Conservation (phyloP, 371 early-diverging fungal genomes). For the Mucor velutinosus region DNA sequence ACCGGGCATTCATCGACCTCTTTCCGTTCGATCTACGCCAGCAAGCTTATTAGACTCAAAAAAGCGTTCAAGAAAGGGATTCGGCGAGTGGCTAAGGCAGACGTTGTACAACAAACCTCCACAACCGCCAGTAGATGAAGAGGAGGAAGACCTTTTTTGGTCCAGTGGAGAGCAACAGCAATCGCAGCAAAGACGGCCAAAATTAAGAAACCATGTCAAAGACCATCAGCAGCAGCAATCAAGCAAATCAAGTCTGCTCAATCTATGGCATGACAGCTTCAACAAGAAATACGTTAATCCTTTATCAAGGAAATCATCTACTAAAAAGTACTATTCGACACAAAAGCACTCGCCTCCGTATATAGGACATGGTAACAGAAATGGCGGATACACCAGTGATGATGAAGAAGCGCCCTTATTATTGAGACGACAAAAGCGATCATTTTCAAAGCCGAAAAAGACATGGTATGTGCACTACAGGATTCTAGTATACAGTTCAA, state of each 20-base stretch:
- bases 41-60: conserved; percentile 6
- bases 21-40: conserved; percentile 25
- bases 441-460: not conserved
- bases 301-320: not conserved
- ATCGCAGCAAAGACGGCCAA: conserved; percentile 17
- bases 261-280: conserved; percentile 16
- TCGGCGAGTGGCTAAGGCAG: conserved; percentile 18
- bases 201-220: conserved; percentile 16
- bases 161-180: conserved; percentile 10
- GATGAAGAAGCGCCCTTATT: conserved; percentile 43
- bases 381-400: conserved; percentile 46
- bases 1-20: conserved; percentile 22
- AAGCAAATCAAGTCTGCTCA: conserved; percentile 6
- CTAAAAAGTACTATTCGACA: not conserved
- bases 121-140: conserved; percentile 10
- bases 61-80: not conserved
- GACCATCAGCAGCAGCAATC: not conserved
- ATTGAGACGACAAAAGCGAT: conserved; percentile 6
- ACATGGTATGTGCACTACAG: not conserved
- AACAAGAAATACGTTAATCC: not conserved
- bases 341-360: not conserved
- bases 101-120: conserved; percentile 1
- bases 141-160: conserved; percentile 18
- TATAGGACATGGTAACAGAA: conserved; percentile 4
- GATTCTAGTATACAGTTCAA: not conserved